Percentiles rank a stretch among this genome's conserved stretches.
Conservation (phyloP, 1,139 yeast species). For the Kodamaea fungicola region DNA sequence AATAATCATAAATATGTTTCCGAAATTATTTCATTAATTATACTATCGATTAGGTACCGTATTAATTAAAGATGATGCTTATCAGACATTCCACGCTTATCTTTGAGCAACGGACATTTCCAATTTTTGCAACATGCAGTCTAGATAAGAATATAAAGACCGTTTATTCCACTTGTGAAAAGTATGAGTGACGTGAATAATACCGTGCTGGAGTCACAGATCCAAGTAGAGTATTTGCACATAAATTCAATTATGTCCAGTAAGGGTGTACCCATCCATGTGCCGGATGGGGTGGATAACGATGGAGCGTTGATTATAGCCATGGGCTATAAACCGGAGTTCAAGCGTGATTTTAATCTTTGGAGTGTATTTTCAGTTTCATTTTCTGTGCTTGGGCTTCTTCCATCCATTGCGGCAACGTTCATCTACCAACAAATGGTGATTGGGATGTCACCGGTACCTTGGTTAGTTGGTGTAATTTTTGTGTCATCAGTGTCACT, state of each 20-base stretch:
- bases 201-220: slow-evolving; percentile 19
- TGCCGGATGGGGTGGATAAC: slow-evolving; percentile 44
- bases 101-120: too few species aligned
- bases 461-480: slow-evolving; percentile 50
- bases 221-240: slow-evolving; percentile 37
- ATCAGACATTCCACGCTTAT: too few species aligned
- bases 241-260: slow-evolving; percentile 40
- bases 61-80: too few species aligned
- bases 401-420: slow-evolving; percentile 66
- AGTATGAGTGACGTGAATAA: too few species aligned
- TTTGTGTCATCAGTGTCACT: slow-evolving; percentile 51
- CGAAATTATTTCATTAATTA: too few species aligned
- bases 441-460: slow-evolving; percentile 52
- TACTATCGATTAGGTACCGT: too few species aligned
- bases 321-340: slow-evolving; percentile 71
- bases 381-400: slow-evolving; percentile 66
- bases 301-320: slow-evolving; percentile 61
- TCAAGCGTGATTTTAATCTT: slow-evolving; percentile 63
- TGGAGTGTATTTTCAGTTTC: slow-evolving; percentile 66
- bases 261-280: slow-evolving; percentile 34
- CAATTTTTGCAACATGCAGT: too few species aligned
- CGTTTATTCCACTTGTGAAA: too few species aligned
- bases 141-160: too few species aligned
- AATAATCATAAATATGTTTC: too few species aligned
- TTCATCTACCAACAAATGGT: slow-evolving; percentile 52